These are phyloP conservation scores for Colletotrichum sp. DNA, from an alignment of 2,329 filamentous ascomycete genomes.

Conservation along the genomic window DNA sequence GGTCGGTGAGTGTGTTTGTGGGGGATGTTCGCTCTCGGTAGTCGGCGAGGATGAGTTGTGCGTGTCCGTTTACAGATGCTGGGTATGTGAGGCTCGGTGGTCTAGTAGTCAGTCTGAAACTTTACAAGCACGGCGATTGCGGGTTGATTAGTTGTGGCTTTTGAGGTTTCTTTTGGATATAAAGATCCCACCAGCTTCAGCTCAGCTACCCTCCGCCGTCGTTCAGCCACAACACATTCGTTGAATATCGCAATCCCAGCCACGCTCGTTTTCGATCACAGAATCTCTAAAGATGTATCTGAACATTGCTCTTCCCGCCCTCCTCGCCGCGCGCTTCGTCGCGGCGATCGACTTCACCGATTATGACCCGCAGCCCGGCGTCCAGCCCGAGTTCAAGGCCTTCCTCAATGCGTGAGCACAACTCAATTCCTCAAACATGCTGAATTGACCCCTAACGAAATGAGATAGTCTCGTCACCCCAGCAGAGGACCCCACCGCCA, in stretches of 20 bases:
- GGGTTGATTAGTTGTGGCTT: background rate
- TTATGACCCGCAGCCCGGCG: background rate
- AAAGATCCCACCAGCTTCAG: background rate
- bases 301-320: background rate
- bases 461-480: background rate
- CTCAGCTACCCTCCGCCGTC: background rate
- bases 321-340: background rate
- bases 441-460: background rate
- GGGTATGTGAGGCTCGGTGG: background rate
- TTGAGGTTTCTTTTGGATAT: background rate
- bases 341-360: slow-evolving; percentile 5
- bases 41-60: background rate
- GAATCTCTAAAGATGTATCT: background rate
- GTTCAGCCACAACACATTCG: background rate
- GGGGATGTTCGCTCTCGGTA: background rate
- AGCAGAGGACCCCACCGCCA: slow-evolving; percentile 10
- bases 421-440: background rate
- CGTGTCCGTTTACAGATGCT: background rate
- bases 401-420: background rate
- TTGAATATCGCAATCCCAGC: background rate
- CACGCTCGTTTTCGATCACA: background rate
- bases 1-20: background rate
- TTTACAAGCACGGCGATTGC: background rate
- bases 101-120: background rate
- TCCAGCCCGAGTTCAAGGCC: slow-evolving; percentile 1